A percentile compares a stretch with the other conserved stretches of the same genome.
phyloP scores from a whole-genome alignment of 129 eudicot species.

The Lactuca saligna region DNA sequence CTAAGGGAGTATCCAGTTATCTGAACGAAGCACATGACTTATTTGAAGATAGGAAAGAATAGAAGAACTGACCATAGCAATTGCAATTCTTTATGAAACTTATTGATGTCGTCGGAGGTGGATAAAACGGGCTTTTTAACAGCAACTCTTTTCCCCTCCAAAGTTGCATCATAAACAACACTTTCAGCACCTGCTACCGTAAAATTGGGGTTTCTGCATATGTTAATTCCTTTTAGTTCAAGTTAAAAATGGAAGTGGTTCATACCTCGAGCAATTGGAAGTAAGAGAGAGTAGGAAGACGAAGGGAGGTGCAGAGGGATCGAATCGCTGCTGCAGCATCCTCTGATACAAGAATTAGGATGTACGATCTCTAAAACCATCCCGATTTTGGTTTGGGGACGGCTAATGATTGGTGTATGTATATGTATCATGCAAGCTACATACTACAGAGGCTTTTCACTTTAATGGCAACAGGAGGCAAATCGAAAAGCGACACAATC shows the following conservation, averaged over 20 bases:
- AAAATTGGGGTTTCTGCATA: not conserved
- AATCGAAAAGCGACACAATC: too few relatives aligned
- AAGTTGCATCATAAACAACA: slow-evolving; percentile 74
- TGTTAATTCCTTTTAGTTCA: not conserved
- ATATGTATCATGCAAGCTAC: not conserved
- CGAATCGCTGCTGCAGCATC: slow-evolving; percentile 78
- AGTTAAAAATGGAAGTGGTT: not conserved
- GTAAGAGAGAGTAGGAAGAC: slow-evolving; percentile 60
- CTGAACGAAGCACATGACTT: not conserved
- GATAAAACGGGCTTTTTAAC: slow-evolving; percentile 81
- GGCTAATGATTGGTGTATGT: not conserved
- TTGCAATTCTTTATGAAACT: slow-evolving; percentile 82
- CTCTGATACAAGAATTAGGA: slow-evolving; percentile 80
- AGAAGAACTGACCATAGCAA: slow-evolving; percentile 56
- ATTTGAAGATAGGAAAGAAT: not conserved
- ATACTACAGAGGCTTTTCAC: too few relatives aligned
- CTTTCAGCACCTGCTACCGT: slow-evolving; percentile 76
- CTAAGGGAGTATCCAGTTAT: not conserved
- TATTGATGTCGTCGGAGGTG: slow-evolving; percentile 75
- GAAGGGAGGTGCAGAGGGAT: slow-evolving; percentile 87
- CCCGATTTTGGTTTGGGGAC: slow-evolving; percentile 4
- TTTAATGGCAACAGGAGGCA: too few relatives aligned
- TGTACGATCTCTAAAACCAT: slow-evolving; percentile 59
- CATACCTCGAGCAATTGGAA: slow-evolving; percentile 83
- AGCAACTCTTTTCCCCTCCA: slow-evolving; percentile 74